These are phyloP conservation scores for Friedmanniomyces endolithicus DNA, from an alignment of 495 filamentous ascomycete genomes.

Conservation along the genomic window DNA sequence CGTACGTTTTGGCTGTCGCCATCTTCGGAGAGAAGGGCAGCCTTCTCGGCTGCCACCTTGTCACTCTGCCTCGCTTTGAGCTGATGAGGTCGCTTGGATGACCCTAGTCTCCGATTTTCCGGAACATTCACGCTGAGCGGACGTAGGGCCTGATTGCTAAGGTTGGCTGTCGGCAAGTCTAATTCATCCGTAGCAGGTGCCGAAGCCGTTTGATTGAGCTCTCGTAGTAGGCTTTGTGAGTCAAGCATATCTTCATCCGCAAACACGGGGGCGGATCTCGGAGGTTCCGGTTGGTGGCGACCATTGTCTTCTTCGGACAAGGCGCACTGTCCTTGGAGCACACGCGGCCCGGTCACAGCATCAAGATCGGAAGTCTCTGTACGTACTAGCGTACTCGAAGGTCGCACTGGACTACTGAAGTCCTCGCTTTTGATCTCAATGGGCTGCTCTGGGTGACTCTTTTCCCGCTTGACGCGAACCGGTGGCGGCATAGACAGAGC, in stretches of 20 bases:
- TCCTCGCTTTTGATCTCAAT: conserved; percentile 26
- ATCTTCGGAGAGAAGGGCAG: conserved; percentile 15
- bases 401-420: conserved; percentile 22
- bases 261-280: not conserved
- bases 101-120: not conserved
- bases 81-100: not conserved
- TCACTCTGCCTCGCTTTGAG: conserved; percentile 2
- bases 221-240: not conserved
- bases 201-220: no score
- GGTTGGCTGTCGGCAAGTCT: not conserved
- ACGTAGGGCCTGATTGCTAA: not conserved
- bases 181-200: not conserved
- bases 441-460: conserved; percentile 13
- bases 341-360: conserved; percentile 12
- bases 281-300: not conserved
- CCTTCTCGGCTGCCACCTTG: not conserved
- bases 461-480: conserved; percentile 11
- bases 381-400: conserved; percentile 1
- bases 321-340: not conserved
- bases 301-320: not conserved
- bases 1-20: conserved; percentile 14
- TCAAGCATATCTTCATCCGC: conserved; percentile 8
- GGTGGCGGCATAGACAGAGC: conserved; percentile 1
- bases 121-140: conserved; percentile 6
- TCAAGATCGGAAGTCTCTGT: conserved; percentile 32